Conservation (phyloP, 345 rosid genomes). For the Lumnitzera racemosa region DNA sequence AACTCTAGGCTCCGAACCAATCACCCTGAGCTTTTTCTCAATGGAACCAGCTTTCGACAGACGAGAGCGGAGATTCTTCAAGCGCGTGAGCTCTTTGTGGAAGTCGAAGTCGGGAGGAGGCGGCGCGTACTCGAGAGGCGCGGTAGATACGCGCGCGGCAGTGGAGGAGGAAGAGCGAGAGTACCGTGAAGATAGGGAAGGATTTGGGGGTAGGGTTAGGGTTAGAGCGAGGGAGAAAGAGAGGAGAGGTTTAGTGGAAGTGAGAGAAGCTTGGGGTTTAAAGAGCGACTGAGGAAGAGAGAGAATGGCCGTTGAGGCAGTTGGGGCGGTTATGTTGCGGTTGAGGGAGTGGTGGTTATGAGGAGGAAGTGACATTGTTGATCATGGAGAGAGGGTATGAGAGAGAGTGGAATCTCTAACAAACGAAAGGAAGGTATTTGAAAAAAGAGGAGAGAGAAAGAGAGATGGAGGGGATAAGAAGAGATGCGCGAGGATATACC, state of each 20-base stretch:
- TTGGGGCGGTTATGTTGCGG: slow-evolving; percentile 1
- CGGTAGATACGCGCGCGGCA: slow-evolving; percentile 51
- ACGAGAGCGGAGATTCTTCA: slow-evolving; percentile 40
- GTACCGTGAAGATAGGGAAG: slow-evolving; percentile 1
- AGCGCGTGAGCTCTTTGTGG: slow-evolving; percentile 59
- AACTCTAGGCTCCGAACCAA: slow-evolving; percentile 51
- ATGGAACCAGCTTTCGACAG: slow-evolving; percentile 32
- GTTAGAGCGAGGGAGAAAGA: slow-evolving; percentile 23
- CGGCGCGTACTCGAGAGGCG: slow-evolving; percentile 52
- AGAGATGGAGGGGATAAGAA: slow-evolving; percentile 28
- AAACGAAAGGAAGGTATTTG: slow-evolving; percentile 3
- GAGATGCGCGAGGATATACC: slow-evolving; percentile 76
- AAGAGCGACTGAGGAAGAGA: slow-evolving; percentile 6
- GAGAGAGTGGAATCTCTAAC: background rate
- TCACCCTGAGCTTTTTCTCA: slow-evolving; percentile 25
- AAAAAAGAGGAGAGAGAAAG: slow-evolving; percentile 9
- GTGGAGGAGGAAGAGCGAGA: slow-evolving; percentile 4
- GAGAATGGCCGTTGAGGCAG: slow-evolving; percentile 6
- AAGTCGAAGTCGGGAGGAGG: slow-evolving; percentile 56
- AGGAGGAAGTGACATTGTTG: slow-evolving; percentile 5
- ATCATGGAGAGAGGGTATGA: background rate
- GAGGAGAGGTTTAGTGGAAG: slow-evolving; percentile 5
- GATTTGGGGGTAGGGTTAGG: slow-evolving; percentile 11
- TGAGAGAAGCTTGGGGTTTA: slow-evolving; percentile 21
- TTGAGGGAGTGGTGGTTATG: no score